phyloP scores from a whole-genome alignment of 2,329 filamentous ascomycete genomes.

The Cytospora paraplurivora region DNA sequence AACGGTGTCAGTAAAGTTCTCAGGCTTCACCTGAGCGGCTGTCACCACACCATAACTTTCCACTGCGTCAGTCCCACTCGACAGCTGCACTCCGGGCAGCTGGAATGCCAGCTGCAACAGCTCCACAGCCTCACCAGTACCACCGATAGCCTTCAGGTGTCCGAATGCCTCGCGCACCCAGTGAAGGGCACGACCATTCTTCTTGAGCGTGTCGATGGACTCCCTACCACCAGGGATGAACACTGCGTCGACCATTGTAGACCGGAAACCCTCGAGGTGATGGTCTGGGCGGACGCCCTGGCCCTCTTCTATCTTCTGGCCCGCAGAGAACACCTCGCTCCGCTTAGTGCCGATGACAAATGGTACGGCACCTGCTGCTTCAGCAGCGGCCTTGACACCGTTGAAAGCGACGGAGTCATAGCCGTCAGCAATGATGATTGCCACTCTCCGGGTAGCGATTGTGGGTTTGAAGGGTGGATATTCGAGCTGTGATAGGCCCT shows the following conservation, averaged over 20 bases:
- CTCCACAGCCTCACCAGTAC: conserved; percentile 70
- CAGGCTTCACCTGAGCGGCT: conserved; percentile 52
- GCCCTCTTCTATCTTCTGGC: conserved; percentile 53
- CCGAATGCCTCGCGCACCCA: conserved; percentile 82
- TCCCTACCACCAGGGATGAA: conserved; percentile 74
- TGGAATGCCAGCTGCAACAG: conserved; percentile 57
- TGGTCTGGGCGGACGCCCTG: conserved; percentile 69
- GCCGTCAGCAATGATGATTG: conserved; percentile 76
- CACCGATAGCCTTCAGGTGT: conserved; percentile 78
- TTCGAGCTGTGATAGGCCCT: conserved; percentile 69
- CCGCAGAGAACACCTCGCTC: conserved; percentile 64
- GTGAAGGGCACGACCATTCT: conserved; percentile 72
- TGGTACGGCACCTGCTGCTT: conserved; percentile 64
- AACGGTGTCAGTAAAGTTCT: conserved; percentile 62
- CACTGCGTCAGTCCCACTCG: conserved; percentile 51
- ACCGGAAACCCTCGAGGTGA: conserved; percentile 77
- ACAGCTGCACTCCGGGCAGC: conserved; percentile 46
- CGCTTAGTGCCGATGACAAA: conserved; percentile 73
- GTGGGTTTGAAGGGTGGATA: conserved; percentile 64
- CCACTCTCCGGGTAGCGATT: conserved; percentile 71
- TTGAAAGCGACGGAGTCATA: conserved; percentile 69
- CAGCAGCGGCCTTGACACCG: conserved; percentile 64
- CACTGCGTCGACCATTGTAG: conserved; percentile 78
- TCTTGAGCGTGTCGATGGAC: conserved; percentile 62
- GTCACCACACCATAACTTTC: conserved; percentile 82